Percentiles rank a stretch among this genome's conserved stretches.
Conservation (phyloP, 352 stramenopile species). For the Phytopythium vexans region DNA sequence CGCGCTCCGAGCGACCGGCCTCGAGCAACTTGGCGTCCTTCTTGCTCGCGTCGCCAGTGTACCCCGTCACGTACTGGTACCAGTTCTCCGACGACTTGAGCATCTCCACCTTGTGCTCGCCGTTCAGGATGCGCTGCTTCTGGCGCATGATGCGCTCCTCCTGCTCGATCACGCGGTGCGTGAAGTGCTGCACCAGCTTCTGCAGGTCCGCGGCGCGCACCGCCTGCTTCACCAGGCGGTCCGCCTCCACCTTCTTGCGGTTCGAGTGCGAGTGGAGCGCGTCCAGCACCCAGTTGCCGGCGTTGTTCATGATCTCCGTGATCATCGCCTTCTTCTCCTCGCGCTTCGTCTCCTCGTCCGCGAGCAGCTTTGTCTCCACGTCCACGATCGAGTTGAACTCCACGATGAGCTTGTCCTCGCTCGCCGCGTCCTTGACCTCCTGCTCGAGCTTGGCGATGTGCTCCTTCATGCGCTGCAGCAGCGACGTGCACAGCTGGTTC, state of each 20-base stretch:
- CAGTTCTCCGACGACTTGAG: constrained; percentile 89
- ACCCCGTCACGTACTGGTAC: constrained; percentile 85
- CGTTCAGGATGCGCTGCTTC: constrained; percentile 88
- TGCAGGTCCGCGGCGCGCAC: constrained; percentile 80
- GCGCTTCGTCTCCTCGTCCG: constrained; percentile 81
- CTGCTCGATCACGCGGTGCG: constrained; percentile 86
- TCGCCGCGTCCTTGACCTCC: constrained; percentile 70
- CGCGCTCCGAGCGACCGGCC: constrained; percentile 50
- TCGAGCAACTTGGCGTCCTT: constrained; percentile 86
- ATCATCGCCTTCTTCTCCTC: constrained; percentile 88
- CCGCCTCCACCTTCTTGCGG: constrained; percentile 85
- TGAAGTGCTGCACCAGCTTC: constrained; percentile 88
- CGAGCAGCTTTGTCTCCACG: constrained; percentile 68
- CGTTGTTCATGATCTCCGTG: constrained; percentile 84
- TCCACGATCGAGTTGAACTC: constrained; percentile 73
- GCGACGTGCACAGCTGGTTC: constrained; percentile 72
- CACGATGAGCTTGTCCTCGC: constrained; percentile 69
- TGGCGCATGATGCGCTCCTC: constrained; percentile 89
- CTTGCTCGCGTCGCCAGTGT: constrained; percentile 70
- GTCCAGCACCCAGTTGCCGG: constrained; percentile 84
- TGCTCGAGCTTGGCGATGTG: constrained; percentile 78
- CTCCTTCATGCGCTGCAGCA: constrained; percentile 81
- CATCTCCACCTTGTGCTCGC: constrained; percentile 90
- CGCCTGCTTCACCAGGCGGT: constrained; percentile 82
- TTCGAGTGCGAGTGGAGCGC: constrained; percentile 81